Conservation (phyloP, 1,284 basidiomycete species). For the Chondrostereum purpureum region DNA sequence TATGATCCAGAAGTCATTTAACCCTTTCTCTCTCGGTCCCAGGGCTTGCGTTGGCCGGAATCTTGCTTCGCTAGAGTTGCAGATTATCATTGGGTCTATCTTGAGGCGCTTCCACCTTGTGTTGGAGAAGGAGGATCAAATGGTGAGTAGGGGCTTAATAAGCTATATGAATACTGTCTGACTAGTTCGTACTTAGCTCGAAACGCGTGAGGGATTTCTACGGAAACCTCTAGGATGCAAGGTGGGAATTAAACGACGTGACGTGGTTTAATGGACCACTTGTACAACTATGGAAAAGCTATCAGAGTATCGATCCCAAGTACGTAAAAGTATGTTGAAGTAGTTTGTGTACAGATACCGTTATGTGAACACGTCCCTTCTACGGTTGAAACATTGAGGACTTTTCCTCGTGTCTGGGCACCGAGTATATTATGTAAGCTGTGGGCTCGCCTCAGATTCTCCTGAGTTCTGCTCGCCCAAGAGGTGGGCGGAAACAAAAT, state of each 20-base stretch:
- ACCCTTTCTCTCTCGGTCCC: constrained; percentile 69
- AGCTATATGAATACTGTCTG: not conserved
- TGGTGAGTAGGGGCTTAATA: constrained; percentile 33
- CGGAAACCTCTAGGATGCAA: constrained; percentile 36
- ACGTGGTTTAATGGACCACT: constrained; percentile 17
- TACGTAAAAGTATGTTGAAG: too few species aligned
- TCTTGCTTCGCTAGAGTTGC: constrained; percentile 68
- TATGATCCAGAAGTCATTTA: constrained; percentile 63
- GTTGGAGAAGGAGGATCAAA: constrained; percentile 47
- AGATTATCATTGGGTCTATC: constrained; percentile 69
- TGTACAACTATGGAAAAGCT: too few species aligned
- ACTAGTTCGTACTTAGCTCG: constrained; percentile 7
- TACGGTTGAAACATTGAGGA: too few species aligned
- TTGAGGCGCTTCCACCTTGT: constrained; percentile 69
- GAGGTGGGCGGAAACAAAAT: too few species aligned
- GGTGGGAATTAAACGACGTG: constrained; percentile 60
- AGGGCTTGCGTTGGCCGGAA: constrained; percentile 74
- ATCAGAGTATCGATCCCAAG: too few species aligned
- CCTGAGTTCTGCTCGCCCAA: too few species aligned
- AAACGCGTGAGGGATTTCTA: constrained; percentile 23
- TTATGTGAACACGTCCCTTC: too few species aligned
- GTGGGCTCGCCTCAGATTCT: too few species aligned
- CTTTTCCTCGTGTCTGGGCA: too few species aligned
- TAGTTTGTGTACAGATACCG: too few species aligned
- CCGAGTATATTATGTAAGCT: too few species aligned